A percentile compares a stretch with the other conserved stretches of the same genome.
Evolutionary conservation across 2,329 filamentous ascomycete genomes (phyloP).

Genomic region (Diaporthe caulivora): DNA sequence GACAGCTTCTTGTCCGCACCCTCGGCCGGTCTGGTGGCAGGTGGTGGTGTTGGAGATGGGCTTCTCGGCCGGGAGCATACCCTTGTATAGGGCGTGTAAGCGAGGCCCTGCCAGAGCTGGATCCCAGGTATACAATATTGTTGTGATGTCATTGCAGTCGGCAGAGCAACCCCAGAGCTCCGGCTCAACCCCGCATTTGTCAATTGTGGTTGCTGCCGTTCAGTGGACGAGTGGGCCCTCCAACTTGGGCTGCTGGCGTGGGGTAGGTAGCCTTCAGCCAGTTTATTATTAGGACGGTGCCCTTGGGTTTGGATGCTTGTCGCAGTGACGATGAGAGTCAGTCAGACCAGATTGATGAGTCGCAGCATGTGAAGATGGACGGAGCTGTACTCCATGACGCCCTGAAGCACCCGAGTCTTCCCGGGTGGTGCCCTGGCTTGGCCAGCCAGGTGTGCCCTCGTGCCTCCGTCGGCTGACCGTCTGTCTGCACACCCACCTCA

Average conservation of each 20-base stretch:
- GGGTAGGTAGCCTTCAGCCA: too few relatives aligned
- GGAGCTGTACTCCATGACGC: not conserved
- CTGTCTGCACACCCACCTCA: not conserved
- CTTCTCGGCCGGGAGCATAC: constrained; percentile 26
- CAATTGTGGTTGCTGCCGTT: constrained; percentile 9
- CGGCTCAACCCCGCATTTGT: constrained; percentile 28
- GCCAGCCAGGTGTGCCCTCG: constrained; percentile 18
- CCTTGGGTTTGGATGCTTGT: not conserved
- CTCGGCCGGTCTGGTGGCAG: not conserved
- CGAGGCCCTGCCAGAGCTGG: constrained; percentile 7
- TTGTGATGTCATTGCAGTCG: constrained; percentile 41
- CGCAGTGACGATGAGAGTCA: not conserved
- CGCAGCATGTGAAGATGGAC: constrained; percentile 24
- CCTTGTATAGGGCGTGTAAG: constrained; percentile 22
- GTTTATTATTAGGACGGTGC: not conserved
- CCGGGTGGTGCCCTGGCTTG: not conserved
- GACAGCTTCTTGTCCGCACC: not conserved
- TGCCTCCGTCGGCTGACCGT: constrained; percentile 17
- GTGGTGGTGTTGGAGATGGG: constrained; percentile 10
- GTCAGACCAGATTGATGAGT: not conserved
- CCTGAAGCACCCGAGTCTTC: not conserved
- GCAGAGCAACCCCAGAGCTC: constrained; percentile 38
- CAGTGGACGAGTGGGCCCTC: constrained; percentile 3
- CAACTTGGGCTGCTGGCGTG: constrained; percentile 6
- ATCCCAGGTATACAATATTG: constrained; percentile 5